Conservation (phyloP, 176 grass and related monocot genomes). For the Carex littledalei region DNA sequence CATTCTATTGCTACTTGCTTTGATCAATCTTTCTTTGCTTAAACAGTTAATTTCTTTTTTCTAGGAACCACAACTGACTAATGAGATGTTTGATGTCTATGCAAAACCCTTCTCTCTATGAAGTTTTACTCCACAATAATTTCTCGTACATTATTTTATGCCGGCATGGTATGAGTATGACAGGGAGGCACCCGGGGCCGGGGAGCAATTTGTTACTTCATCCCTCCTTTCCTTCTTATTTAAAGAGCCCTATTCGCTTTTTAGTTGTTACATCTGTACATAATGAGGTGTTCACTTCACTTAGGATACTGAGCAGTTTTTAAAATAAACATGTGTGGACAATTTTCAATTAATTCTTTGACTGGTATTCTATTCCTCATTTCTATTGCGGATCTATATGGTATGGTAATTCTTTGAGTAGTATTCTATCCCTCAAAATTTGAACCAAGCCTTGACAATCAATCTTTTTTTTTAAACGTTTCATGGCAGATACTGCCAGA, state of each 20-base stretch:
- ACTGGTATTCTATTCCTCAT: not conserved
- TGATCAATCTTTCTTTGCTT: not conserved
- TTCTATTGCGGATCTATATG: not conserved
- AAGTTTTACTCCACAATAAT: slow-evolving; percentile 2
- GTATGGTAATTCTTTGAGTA: not conserved
- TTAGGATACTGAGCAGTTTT: not conserved
- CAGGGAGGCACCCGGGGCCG: not conserved
- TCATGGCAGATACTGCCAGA: too few species aligned
- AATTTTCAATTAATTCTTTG: not conserved
- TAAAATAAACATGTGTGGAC: not conserved
- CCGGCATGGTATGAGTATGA: not conserved
- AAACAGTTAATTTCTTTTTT: slow-evolving; percentile 17
- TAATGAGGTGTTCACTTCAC: slow-evolving; percentile 2
- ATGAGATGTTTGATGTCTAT: slow-evolving; percentile 64
- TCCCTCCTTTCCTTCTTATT: not conserved
- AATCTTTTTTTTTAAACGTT: too few species aligned
- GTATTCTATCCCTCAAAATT: not conserved
- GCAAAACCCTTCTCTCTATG: slow-evolving; percentile 82
- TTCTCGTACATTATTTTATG: not conserved
- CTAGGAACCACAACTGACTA: slow-evolving; percentile 88
- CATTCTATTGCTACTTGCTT: not conserved
- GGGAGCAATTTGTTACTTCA: not conserved
- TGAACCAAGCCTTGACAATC: too few species aligned
- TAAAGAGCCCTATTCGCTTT: not conserved
- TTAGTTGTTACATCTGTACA: not conserved